Conservation (phyloP, 805 yeast species). For the Candida peoriensis region DNA sequence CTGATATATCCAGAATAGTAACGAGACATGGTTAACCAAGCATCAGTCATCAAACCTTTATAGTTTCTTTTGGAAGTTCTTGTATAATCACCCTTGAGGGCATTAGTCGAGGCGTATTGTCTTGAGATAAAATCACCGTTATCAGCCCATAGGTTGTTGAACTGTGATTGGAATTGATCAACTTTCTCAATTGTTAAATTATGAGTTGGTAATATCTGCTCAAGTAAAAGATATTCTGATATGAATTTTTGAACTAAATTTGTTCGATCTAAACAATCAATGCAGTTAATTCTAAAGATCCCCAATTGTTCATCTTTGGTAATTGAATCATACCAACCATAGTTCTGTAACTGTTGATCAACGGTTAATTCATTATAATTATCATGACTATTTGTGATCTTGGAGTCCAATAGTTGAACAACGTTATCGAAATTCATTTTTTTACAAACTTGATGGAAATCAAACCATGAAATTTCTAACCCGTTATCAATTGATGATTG, state of each 20-base stretch:
- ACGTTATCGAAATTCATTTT: conserved; percentile 38
- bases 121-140: conserved; percentile 64
- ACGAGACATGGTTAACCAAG: conserved; percentile 35
- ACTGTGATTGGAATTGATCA: conserved; percentile 18
- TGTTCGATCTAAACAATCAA: conserved; percentile 62
- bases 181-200: conserved; percentile 3
- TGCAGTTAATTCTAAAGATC: conserved; percentile 53
- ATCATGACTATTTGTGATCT: conserved; percentile 9
- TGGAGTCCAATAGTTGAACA: conserved; percentile 24
- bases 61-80: conserved; percentile 37
- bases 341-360: conserved; percentile 12
- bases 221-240: conserved; percentile 24
- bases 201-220: conserved; percentile 22
- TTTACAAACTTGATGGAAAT: conserved; percentile 51
- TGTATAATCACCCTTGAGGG: conserved; percentile 45
- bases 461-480: conserved; percentile 50
- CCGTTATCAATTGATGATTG: conserved; percentile 29
- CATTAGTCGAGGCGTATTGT: conserved; percentile 56
- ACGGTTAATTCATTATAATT: conserved; percentile 14
- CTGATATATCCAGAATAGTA: conserved; percentile 39
- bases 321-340: conserved; percentile 29
- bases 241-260: conserved; percentile 43
- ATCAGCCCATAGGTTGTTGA: conserved; percentile 54
- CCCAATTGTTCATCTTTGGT: conserved; percentile 39
- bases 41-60: conserved; percentile 38